Conservation (phyloP, 306 rosid species). For the Fragaria vesca region DNA sequence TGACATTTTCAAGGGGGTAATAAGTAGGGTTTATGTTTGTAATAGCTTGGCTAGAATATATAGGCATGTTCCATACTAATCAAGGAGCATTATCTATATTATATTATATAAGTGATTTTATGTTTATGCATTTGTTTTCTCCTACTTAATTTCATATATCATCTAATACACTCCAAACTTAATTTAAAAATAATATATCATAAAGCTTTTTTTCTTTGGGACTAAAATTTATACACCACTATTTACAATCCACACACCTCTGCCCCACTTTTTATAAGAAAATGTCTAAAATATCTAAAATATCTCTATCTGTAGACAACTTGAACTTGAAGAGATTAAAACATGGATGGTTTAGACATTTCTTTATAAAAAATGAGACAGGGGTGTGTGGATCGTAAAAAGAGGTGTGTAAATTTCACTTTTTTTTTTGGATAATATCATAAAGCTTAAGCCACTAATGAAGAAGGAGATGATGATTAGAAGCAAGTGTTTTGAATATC, state of each 20-base stretch:
- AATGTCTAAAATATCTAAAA: too few relatives aligned
- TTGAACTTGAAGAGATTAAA: too few relatives aligned
- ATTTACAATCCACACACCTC: too few relatives aligned
- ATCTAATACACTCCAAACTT: neutral
- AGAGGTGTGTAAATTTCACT: too few relatives aligned
- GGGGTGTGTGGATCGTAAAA: too few relatives aligned
- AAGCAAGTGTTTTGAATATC: neutral
- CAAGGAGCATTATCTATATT: neutral
- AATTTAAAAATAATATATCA: neutral
- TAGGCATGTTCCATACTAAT: neutral
- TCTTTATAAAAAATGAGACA: too few relatives aligned
- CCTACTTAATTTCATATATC: neutral
- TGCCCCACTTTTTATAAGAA: too few relatives aligned
- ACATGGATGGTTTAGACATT: too few relatives aligned
- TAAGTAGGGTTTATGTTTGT: neutral
- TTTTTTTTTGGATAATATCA: too few relatives aligned
- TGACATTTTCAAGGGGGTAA: neutral
- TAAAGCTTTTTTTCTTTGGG: neutral
- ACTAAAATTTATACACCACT: too few relatives aligned
- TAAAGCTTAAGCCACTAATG: conserved; percentile 13
- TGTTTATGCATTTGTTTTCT: neutral
- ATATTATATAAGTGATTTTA: neutral
- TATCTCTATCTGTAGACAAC: too few relatives aligned
- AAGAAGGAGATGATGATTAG: neutral
- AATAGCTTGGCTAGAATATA: neutral